Conservation (phyloP, 2,329 filamentous ascomycete species). For the Basipetospora chlamydospora region DNA sequence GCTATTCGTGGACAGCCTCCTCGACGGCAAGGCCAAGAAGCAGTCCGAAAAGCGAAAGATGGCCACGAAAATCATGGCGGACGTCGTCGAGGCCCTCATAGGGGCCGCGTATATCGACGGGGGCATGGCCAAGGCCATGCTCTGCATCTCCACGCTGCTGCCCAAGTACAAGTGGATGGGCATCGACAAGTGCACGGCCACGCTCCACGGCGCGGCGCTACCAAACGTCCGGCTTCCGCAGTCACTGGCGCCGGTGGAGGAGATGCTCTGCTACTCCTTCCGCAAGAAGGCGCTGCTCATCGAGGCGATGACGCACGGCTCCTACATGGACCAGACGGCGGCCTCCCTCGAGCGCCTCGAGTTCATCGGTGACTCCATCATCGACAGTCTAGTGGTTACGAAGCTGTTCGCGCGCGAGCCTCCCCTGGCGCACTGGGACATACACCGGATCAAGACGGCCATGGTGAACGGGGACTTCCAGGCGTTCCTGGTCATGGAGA, state of each 20-base stretch:
- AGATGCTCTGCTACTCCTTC: conserved; percentile 59
- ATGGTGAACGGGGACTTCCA: conserved; percentile 72
- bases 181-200: conserved; percentile 23
- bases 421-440: conserved; percentile 34
- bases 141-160: conserved; percentile 53
- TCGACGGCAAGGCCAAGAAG: conserved; percentile 10
- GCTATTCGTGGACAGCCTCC: conserved; percentile 32
- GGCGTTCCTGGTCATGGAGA: conserved; percentile 58
- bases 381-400: conserved; percentile 62
- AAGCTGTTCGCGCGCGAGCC: conserved; percentile 35
- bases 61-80: conserved; percentile 70
- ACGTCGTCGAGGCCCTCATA: conserved; percentile 75
- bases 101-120: conserved; percentile 61
- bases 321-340: conserved; percentile 30
- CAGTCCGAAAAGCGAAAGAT: conserved; percentile 22
- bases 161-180: conserved; percentile 40
- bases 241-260: conserved; percentile 39
- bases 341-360: conserved; percentile 58
- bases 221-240: conserved; percentile 20
- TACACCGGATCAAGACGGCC: conserved; percentile 64
- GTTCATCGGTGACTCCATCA: conserved; percentile 73
- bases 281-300: conserved; percentile 50
- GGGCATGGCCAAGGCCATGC: conserved; percentile 45
- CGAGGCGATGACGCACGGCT: conserved; percentile 71
- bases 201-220: conserved; percentile 28